Conservation (phyloP, 257 asterid genomes). For the Solanum etuberosum region DNA sequence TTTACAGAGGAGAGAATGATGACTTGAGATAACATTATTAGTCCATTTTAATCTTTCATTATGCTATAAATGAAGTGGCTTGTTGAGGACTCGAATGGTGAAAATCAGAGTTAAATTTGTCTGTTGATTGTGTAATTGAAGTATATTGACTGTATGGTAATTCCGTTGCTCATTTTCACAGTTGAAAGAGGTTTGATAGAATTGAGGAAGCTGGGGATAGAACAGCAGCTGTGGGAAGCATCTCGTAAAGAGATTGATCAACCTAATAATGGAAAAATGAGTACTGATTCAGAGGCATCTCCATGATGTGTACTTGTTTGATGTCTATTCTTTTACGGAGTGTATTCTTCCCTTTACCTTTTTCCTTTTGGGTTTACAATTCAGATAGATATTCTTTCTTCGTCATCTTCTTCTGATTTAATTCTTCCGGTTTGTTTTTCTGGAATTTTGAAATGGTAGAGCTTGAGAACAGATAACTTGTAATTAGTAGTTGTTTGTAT, state of each 20-base stretch:
- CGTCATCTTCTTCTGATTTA: not conserved
- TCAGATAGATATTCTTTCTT: not conserved
- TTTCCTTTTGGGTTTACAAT: not conserved
- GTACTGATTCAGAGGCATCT: conserved; percentile 6
- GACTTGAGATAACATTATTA: not conserved
- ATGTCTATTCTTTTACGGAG: not conserved
- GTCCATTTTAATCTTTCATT: not conserved
- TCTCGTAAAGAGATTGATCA: conserved; percentile 75
- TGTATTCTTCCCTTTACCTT: not conserved
- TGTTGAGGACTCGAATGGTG: not conserved
- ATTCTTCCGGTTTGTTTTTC: not conserved
- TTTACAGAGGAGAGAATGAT: not conserved
- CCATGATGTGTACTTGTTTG: not conserved
- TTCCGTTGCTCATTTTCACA: conserved; percentile 8
- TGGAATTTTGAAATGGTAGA: conserved; percentile 1
- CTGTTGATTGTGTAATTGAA: not conserved
- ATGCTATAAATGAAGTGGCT: not conserved
- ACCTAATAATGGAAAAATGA: conserved; percentile 2
- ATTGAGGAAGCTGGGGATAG: conserved; percentile 72
- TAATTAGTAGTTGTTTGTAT: not conserved
- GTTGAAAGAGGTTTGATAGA: conserved; percentile 84
- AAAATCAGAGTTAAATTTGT: not conserved
- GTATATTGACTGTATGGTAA: not conserved
- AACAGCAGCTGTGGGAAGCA: conserved; percentile 85
- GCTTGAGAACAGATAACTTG: not conserved